phyloP scores from a whole-genome alignment of 2,329 filamentous ascomycete species.

The Pseudogymnoascus sp. region DNA sequence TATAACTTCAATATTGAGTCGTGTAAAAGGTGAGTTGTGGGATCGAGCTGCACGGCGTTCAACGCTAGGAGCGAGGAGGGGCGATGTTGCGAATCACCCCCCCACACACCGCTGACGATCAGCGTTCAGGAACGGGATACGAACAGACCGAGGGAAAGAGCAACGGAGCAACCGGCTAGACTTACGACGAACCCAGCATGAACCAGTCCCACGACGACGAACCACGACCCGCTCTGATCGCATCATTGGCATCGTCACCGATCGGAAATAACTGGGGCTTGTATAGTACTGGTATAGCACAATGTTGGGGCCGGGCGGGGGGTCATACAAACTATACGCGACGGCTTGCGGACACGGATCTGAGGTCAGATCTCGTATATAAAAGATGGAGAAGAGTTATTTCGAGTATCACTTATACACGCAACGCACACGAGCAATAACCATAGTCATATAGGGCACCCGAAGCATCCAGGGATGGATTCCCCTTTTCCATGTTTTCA shows the following conservation, averaged over 20 bases:
- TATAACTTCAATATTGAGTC: background rate
- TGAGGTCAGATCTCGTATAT: conserved; percentile 1
- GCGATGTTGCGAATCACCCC: background rate
- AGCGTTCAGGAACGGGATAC: background rate
- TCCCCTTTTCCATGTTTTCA: background rate
- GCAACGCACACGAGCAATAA: background rate
- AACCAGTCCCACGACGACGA: background rate
- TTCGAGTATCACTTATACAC: background rate
- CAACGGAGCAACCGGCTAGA: background rate
- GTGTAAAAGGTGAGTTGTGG: background rate
- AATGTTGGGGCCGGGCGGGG: no score
- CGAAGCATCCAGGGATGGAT: background rate
- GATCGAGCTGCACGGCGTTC: background rate
- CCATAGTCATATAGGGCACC: background rate
- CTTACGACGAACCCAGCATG: background rate
- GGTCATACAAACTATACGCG: no score
- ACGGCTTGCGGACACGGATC: background rate
- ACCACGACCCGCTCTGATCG: background rate
- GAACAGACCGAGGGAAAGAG: background rate
- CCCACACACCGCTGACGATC: background rate
- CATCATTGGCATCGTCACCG: background rate
- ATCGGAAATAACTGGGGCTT: background rate
- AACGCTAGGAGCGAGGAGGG: background rate
- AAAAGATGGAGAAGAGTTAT: background rate
- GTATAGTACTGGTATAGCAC: no score